A percentile compares a stretch with the other conserved stretches of the same genome.
phyloP scores from a whole-genome alignment of 352 stramenopile species.

The Phytophthora kernoviae region DNA sequence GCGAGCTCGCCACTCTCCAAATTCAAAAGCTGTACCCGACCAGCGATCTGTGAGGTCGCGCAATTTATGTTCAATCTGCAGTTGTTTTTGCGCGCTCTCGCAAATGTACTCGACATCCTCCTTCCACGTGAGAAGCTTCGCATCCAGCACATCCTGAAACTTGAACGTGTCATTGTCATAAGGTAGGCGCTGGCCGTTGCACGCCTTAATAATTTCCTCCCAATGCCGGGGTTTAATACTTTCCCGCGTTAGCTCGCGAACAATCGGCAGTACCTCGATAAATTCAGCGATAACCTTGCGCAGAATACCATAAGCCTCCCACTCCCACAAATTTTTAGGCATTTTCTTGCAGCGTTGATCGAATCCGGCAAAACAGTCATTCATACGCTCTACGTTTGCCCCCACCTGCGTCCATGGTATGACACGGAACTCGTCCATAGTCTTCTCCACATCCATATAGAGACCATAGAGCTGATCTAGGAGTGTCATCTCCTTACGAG shows the following conservation, averaged over 20 bases:
- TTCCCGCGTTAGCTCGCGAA: constrained; percentile 79
- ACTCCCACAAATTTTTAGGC: constrained; percentile 86
- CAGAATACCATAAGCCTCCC: constrained; percentile 81
- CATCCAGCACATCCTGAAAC: constrained; percentile 82
- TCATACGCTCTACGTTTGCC: constrained; percentile 62
- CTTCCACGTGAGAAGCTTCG: constrained; percentile 76
- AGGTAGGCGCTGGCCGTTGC: constrained; percentile 41
- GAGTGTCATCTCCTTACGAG: constrained; percentile 85
- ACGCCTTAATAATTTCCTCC: constrained; percentile 77
- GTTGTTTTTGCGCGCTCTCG: constrained; percentile 90
- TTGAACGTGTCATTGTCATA: constrained; percentile 83
- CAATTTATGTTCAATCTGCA: constrained; percentile 90
- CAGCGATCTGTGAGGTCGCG: constrained; percentile 88
- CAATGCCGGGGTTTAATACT: constrained; percentile 90
- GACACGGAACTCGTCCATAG: constrained; percentile 67
- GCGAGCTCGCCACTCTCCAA: constrained; percentile 84
- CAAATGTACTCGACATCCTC: constrained; percentile 88
- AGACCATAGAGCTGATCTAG: constrained; percentile 89
- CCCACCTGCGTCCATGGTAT: constrained; percentile 74
- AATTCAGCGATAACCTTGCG: constrained; percentile 85
- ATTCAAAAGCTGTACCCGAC: constrained; percentile 79
- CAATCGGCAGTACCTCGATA: constrained; percentile 82
- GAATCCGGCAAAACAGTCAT: constrained; percentile 61
- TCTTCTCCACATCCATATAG: constrained; percentile 87
- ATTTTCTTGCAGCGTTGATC: constrained; percentile 83